These are phyloP conservation scores for Cyberlindnera xishuangbannaensis DNA, from an alignment of 805 yeast genomes.

Conservation along the genomic window DNA sequence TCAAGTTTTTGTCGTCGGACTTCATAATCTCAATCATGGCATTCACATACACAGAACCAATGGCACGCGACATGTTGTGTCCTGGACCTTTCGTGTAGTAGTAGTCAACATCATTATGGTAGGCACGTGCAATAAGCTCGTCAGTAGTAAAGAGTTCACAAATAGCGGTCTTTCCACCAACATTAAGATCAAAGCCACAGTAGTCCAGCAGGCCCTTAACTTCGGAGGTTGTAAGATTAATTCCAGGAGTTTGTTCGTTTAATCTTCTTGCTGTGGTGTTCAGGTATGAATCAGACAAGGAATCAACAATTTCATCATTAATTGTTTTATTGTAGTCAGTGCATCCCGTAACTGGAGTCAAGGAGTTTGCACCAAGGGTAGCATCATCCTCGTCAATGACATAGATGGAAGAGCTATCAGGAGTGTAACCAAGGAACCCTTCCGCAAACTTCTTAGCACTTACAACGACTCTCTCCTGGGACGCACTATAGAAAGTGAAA, in stretches of 20 bases:
- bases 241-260: conserved; percentile 31
- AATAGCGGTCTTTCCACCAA: conserved; percentile 29
- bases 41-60: conserved; percentile 41
- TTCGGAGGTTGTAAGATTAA: conserved; percentile 35
- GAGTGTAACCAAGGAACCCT: conserved; percentile 39
- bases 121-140: conserved; percentile 39
- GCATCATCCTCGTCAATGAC: conserved; percentile 40
- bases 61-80: conserved; percentile 29
- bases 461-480: conserved; percentile 48
- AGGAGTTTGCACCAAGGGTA: conserved; percentile 49
- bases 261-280: conserved; percentile 29
- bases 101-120: conserved; percentile 35
- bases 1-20: conserved; percentile 33
- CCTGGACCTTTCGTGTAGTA: conserved; percentile 49
- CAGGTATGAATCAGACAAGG: conserved; percentile 19
- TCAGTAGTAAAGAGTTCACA: conserved; percentile 40
- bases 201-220: conserved; percentile 35
- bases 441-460: conserved; percentile 51
- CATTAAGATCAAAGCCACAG: conserved; percentile 48
- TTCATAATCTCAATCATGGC: conserved; percentile 41
- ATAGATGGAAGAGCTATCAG: conserved; percentile 37
- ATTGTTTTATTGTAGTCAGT: conserved; percentile 33
- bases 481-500: conserved; percentile 50
- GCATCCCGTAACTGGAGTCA: conserved; percentile 42
- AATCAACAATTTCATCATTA: conserved; percentile 27